phyloP scores from a whole-genome alignment of 2,329 filamentous ascomycete species.

The Xylariomycetidae sp. region DNA sequence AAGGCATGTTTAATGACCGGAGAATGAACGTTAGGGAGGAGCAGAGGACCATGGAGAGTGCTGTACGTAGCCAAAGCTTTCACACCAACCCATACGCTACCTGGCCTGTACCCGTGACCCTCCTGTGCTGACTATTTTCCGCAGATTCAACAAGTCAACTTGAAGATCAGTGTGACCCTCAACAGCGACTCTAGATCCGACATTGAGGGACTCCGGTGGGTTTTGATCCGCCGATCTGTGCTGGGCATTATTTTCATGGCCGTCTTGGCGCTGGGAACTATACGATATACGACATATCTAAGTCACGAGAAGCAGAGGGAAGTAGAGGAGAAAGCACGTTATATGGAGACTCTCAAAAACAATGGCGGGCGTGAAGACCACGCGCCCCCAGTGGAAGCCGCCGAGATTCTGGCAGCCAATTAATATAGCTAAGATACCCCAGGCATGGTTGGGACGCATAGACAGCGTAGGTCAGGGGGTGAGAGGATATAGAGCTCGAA shows the following conservation, averaged over 20 bases:
- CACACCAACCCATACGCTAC: not conserved
- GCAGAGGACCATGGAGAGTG: conserved; percentile 77
- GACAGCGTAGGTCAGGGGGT: too few species aligned
- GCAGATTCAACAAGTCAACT: conserved; percentile 88
- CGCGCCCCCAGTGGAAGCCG: conserved; percentile 46
- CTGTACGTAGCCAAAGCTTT: conserved; percentile 44
- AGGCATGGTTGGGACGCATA: too few species aligned
- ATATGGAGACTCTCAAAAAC: conserved; percentile 38
- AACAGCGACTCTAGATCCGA: conserved; percentile 89
- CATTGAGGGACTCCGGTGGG: conserved; percentile 88
- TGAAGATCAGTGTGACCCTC: conserved; percentile 87
- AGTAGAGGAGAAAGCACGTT: conserved; percentile 37
- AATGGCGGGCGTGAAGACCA: conserved; percentile 43
- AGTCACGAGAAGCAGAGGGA: conserved; percentile 45
- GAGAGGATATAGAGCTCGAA: too few species aligned
- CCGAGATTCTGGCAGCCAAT: conserved; percentile 54
- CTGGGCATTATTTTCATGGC: conserved; percentile 64
- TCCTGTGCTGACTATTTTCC: too few species aligned
- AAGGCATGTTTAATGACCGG: conserved; percentile 92
- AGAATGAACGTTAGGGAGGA: conserved; percentile 89
- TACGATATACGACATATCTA: conserved; percentile 57
- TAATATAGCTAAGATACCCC: conserved; percentile 26
- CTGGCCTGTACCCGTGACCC: conserved; percentile 4
- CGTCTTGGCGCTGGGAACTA: conserved; percentile 52
- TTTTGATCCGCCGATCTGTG: conserved; percentile 62